Conservation (phyloP, 306 rosid species). For the Sicyos baderoa region DNA sequence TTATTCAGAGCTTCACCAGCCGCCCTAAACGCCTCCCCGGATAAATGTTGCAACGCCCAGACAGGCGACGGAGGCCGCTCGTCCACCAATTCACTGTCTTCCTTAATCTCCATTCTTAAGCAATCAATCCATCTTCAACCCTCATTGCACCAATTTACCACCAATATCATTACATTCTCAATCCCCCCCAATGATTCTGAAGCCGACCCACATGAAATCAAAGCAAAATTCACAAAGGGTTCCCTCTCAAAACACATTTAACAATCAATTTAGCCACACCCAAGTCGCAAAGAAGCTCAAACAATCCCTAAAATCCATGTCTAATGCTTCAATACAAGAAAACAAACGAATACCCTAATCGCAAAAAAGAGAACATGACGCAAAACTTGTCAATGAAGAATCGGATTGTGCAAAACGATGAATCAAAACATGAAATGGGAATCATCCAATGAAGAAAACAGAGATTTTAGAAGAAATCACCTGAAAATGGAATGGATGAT, state of each 20-base stretch:
- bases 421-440: not conserved
- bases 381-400: slow-evolving; percentile 1
- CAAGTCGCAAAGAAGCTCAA: slow-evolving; percentile 25
- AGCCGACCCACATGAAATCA: slow-evolving; percentile 22
- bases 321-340: slow-evolving; percentile 18
- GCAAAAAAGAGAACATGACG: not conserved
- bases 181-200: slow-evolving; percentile 26
- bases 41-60: slow-evolving; percentile 48
- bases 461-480: not conserved
- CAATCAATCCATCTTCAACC: slow-evolving; percentile 36
- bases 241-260: slow-evolving; percentile 9
- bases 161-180: slow-evolving; percentile 22
- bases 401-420: not conserved
- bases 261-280: slow-evolving; percentile 27
- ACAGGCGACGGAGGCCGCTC: slow-evolving; percentile 41
- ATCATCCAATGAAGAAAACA: not conserved
- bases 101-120: slow-evolving; percentile 47
- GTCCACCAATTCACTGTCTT: slow-evolving; percentile 39
- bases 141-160: slow-evolving; percentile 27
- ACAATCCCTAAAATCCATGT: slow-evolving; percentile 23
- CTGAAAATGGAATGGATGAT: not conserved
- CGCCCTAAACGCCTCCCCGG: slow-evolving; percentile 54
- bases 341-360: slow-evolving; percentile 25
- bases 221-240: not conserved
- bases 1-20: slow-evolving; percentile 51